Base-by-base conservation (phyloP, 2,329 filamentous ascomycete species). In the Escovopsis sp. region DNA sequence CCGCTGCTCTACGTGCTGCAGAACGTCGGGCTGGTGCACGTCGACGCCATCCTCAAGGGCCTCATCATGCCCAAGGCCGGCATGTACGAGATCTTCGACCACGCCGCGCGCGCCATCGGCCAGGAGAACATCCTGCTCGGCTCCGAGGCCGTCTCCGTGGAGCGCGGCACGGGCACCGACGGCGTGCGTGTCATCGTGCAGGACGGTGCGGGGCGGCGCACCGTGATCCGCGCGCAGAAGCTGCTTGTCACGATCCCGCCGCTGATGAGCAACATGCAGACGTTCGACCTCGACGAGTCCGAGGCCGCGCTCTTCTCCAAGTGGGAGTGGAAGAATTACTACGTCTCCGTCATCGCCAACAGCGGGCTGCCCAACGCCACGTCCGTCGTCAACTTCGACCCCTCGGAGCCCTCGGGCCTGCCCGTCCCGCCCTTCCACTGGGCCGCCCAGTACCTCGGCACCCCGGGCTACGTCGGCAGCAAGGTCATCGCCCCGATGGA, bases 1-100 rank as follows among this genome's bases (percentile, higher is more conserved):
- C 60, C 63, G 4, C 56, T 61, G 1, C 38, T 69, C 5, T 67
- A 67, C 45, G 51, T 63, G n/a, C 51, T 67, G 39, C 62, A 66
- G 45, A 47, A 47, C 15, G 49, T 59, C 35, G 51, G 53, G 4
- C 26, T 39, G 2, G 35, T 39, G 18, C 46, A 45, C 4, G 38
- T 44, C 11, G 15, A 40, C 8, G 44, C 44, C 8, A 12, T 48
- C 33, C 19, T 44, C 12, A 10, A 32, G 9, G 48, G 46, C 7
- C 40, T 44, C 36, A 38, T 45, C 40, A 41, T 38, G 6, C 45
- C 48, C 12, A 30, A n/a, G 7, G 36, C 45, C 10, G 46, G 46
- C 34, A 32, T 46, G 7, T 7, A 36, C 3, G 47, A 48, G 8
- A 26, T 62, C 1, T 63, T 58, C 43, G 33, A 49, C 1, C 48